Evolutionary conservation across 768 basidiomycete genomes (phyloP), one percentile per base, ranked within the genome.

Genomic region (Hemileccinum impolitum): DNA sequence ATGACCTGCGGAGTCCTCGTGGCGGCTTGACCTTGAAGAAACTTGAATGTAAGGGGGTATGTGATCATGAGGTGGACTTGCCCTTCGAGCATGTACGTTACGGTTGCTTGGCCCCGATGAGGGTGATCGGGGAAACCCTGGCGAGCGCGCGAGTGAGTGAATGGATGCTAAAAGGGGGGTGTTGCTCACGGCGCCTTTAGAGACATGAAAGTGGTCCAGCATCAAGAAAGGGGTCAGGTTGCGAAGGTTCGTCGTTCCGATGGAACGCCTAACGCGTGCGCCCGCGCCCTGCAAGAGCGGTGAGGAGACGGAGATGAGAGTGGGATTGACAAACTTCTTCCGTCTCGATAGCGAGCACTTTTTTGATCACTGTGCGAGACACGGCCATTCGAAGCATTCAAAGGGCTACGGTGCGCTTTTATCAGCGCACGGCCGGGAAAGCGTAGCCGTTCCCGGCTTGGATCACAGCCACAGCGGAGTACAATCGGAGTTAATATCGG

Each of bases 61-160:
- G 28, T 18, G 23, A 26, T 39, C 46, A 18, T 3, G 14, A 39
- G 3, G 0, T 25, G 26, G 18, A 17, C 70, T 28, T 61, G 84
- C 80, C 90, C 93, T 71, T 90, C 76, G 0, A 93, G 73, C 83
- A 96, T 86, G 66, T 95, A 95, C 0, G 93, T 94, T 4, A 90
- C 85, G 2, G 87, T 90, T 4, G 85, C 84, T 65, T 94, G 92
- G 4, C 92, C 94, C 15, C 92, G 78, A 66, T 94, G 94, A 3
- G 94, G 92, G 64, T 95, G 94, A 63, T 96, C 94, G 12, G 91
- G 90, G 60, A 95, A 93, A 3, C 90, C 88, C 85, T 87, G 49
- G 28, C 8, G 28, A 30, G 28, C 9, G 28, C 28, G 28, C 4
- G 17, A n/a, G 34, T 43, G 26, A 14, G 34, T 42, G 21, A 13